phyloP scores from a whole-genome alignment of 345 rosid species.

The Melastoma malabathricum region DNA sequence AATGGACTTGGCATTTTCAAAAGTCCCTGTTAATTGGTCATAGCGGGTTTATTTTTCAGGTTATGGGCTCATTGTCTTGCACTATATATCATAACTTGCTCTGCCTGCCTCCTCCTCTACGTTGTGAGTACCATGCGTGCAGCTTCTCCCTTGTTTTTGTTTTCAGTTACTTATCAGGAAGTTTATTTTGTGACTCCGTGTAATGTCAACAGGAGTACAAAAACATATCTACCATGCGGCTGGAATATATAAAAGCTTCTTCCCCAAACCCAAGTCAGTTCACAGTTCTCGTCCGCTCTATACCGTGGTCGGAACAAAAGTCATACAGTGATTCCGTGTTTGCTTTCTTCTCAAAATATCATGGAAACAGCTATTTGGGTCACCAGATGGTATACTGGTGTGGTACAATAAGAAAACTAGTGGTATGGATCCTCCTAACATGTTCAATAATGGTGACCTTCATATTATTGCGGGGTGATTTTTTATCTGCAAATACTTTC shows the following conservation, averaged over 20 bases:
- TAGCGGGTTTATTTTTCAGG: slow-evolving; percentile 27
- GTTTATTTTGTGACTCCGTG: too few species aligned
- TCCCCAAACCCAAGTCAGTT: slow-evolving; percentile 63
- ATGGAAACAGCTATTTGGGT: slow-evolving; percentile 64
- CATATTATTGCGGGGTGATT: too few species aligned
- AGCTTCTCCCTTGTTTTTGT: too few species aligned
- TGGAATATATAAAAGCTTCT: slow-evolving; percentile 41
- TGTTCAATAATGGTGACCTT: too few species aligned
- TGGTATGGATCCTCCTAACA: slow-evolving; percentile 33
- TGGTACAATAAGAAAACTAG: slow-evolving; percentile 49
- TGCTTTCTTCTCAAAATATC: slow-evolving; percentile 51
- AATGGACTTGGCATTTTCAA: too few species aligned
- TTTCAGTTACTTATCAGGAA: too few species aligned
- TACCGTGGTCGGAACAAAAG: slow-evolving; percentile 52
- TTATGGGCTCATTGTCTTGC: slow-evolving; percentile 84
- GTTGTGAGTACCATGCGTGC: slow-evolving; percentile 34
- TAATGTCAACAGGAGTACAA: slow-evolving; percentile 45
- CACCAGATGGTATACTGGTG: slow-evolving; percentile 69
- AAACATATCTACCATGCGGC: slow-evolving; percentile 60
- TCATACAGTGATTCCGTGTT: slow-evolving; percentile 60
- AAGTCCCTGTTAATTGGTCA: too few species aligned
- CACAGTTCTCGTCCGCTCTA: slow-evolving; percentile 70
- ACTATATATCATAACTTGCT: slow-evolving; percentile 53
- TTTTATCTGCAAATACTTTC: too few species aligned
- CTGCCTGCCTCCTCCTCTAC: slow-evolving; percentile 75